Base-by-base conservation (phyloP, 2,329 filamentous ascomycete species). In the Fusarium torulosum region DNA sequence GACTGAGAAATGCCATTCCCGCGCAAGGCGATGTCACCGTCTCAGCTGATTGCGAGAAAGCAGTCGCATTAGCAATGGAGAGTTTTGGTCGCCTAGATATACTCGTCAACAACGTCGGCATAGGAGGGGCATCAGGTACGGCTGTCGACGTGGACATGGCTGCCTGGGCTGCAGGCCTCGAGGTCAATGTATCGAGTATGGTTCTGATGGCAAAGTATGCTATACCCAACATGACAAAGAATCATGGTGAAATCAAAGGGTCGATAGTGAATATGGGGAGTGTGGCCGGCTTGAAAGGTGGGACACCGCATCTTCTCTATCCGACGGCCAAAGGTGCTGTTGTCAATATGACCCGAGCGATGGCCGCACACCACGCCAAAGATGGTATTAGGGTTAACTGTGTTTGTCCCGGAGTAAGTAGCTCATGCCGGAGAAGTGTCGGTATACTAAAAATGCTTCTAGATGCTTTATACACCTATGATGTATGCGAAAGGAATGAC, bases 131-230 rank as follows among this genome's bases (percentile, higher is more conserved):
- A 0, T 56, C 77, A 2, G 89, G 89, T 0, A 89, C 85, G 3
- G 88, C 88, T 0, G 80, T 86, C 3, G 84, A 88, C 0, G 84
- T 90, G 1, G 86, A 90, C 69, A 84, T 89, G 80, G 81, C 75
- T 0, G 79, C 81, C 13, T 91, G 87, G 86, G 79, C 83, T 0
- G 81, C 80, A 50, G 82, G 84, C 0, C 80, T 91, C 54, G 82
- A 88, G 43, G 78, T 90, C 45, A 91, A 91, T 69, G 86, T 91
- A 6, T 83, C 82, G 6, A 88, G 85, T 68, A 91, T 91, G 88
- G 84, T 90, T 29, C 79, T 85, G 54, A 90, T 91, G 86, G 79
- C 80, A 19, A 89, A 89, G 69, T 84, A 86, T 67, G 83, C 83
- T 0, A 84, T 91, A 29, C 88, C 88, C 0, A 83, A 79, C 4